phyloP scores from a whole-genome alignment of 208 protist species.

The Crithidia acanthocephali region DNA sequence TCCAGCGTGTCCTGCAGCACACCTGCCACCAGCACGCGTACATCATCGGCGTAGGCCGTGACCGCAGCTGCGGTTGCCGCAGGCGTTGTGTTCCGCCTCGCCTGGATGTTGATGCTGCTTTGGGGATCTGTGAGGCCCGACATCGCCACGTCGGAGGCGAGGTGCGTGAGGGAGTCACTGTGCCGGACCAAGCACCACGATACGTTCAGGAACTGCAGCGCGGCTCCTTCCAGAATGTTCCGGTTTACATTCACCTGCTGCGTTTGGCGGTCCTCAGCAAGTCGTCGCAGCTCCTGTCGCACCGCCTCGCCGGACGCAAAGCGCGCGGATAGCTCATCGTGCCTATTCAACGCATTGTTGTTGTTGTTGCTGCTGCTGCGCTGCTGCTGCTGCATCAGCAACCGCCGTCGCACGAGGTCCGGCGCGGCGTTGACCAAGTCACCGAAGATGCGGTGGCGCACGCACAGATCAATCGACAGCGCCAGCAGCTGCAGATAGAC shows the following conservation, averaged over 20 bases:
- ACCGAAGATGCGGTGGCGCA: conserved; percentile 45
- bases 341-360: not conserved
- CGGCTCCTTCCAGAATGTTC: conserved; percentile 60
- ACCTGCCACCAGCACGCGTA: conserved; percentile 54
- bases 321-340: not conserved
- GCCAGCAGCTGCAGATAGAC: conserved; percentile 72
- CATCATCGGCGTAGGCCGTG: conserved; percentile 57
- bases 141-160: conserved; percentile 45
- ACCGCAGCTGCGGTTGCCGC: conserved; percentile 18
- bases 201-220: conserved; percentile 82
- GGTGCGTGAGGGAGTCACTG: conserved; percentile 67
- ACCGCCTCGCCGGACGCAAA: not conserved
- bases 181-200: conserved; percentile 45
- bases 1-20: conserved; percentile 60
- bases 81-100: not conserved
- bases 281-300: conserved; percentile 12
- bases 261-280: conserved; percentile 46
- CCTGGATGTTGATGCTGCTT: not conserved
- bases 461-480: conserved; percentile 38
- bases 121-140: conserved; percentile 12
- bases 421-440: conserved; percentile 23
- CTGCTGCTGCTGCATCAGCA: conserved; percentile 18
- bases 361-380: not conserved
- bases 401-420: conserved; percentile 17
- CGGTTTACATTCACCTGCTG: conserved; percentile 45